Percentiles rank a stretch among this genome's conserved stretches.
phyloP scores from a whole-genome alignment of 2,329 filamentous ascomycete genomes.

The Xylariaceae sp. region DNA sequence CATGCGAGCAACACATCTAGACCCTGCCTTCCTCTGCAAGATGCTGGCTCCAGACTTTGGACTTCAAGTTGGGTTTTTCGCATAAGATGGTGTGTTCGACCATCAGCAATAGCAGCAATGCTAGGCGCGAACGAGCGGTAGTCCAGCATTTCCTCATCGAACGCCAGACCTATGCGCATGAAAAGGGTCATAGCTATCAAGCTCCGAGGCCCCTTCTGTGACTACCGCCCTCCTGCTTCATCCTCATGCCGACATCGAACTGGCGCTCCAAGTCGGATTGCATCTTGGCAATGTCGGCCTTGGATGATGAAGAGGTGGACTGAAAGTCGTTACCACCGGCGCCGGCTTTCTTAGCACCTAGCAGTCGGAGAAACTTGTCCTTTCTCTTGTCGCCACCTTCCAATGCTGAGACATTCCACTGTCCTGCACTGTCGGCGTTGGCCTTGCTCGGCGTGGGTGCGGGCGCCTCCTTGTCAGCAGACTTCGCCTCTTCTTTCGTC shows the following conservation, averaged over 20 bases:
- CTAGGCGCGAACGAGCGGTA: conserved; percentile 9
- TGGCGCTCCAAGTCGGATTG: conserved; percentile 53
- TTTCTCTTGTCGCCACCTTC: conserved; percentile 48
- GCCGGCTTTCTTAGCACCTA: conserved; percentile 46
- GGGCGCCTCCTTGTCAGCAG: conserved; percentile 21
- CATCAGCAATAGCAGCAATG: background rate
- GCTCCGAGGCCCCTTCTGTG: conserved; percentile 51
- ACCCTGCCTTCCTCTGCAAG: background rate
- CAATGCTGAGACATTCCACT: conserved; percentile 50
- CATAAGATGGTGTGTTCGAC: background rate
- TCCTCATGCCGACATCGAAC: conserved; percentile 51
- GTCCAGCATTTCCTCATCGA: conserved; percentile 16
- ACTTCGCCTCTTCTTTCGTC: conserved; percentile 24
- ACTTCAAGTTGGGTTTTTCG: background rate
- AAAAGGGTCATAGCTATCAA: conserved; percentile 13
- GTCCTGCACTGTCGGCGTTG: conserved; percentile 33
- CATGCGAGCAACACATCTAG: background rate
- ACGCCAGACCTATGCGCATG: conserved; percentile 13
- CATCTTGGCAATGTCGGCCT: conserved; percentile 27
- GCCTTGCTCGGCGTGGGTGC: conserved; percentile 20
- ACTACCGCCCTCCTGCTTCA: conserved; percentile 48
- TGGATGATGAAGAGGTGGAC: conserved; percentile 17
- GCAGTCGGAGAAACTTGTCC: conserved; percentile 52
- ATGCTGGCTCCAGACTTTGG: no score
- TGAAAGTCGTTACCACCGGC: conserved; percentile 17